Base-by-base conservation (phyloP, 305 asterid species). In the Solanum hybrid region DNA sequence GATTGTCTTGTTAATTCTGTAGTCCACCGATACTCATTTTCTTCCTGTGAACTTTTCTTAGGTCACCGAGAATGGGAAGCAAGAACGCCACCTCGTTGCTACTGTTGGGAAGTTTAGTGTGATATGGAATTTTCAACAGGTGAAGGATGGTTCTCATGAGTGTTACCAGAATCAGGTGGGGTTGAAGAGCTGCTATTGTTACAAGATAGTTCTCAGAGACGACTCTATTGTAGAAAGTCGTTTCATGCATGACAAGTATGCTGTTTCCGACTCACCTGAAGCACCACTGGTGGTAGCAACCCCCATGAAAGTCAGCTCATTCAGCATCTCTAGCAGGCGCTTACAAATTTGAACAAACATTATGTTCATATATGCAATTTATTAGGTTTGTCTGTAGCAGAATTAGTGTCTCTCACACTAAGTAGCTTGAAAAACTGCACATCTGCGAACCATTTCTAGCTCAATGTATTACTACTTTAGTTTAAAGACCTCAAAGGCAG, bases 231-330 rank as follows among this genome's bases (percentile, higher is more conserved):
- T 97, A 4, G 99, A 94, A 32, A 96, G 99, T 88, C 96, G 99
- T 71, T 97, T 97, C 95, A 97, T 97, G 99, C 99, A 97, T 14
- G 99, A 97, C 91, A 97, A 96, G 84, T 97, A 90, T 69, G 99
- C 98, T 37, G 96, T 96, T 56, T 93, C 93, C 0, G 98, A 97
- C 92, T 96, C 99, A 4, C 99, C 99, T 22, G 99, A 97, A 90
- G 99, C 99, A 29, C 99, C 99, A 0, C 89, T 97, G 46, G 99
- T 97, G 91, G 99, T 96, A 82, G 99, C 99, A 14, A 97, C 99
- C 86, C 96, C 98, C 56, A 66, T 94, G 94, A 96, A 94, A 92
- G 98, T 97, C 80, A 97, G 99, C 97, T 97, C 99, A 86, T 96
- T 96, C 95, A 97, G 99, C 94, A 95, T 97, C 56, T 95, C 99